Percentiles rank a stretch among this genome's conserved stretches.
Conservation (phyloP, 139 green algal genomes). For the Tetratostichococcus sp. region DNA sequence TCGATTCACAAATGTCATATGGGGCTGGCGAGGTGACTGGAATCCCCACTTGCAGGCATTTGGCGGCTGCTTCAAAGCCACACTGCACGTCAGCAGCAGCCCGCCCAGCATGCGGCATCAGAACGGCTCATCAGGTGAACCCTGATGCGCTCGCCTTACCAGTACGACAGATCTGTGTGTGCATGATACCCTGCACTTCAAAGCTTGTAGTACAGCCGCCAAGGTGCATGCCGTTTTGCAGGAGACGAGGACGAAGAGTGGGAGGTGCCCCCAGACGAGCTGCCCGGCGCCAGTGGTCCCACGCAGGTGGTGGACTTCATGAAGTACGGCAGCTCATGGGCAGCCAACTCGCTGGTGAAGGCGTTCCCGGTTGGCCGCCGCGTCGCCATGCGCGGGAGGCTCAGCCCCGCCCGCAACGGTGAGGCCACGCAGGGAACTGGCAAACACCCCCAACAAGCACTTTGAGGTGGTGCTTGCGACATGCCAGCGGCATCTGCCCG, state of each 20-base stretch:
- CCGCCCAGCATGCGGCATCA: no score
- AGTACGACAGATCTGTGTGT: no score
- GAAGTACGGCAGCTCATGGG: not conserved
- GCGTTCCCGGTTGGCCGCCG: not conserved
- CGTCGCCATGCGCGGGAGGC: not conserved
- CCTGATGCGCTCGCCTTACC: no score
- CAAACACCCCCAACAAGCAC: conserved; percentile 19
- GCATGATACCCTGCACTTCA: no score
- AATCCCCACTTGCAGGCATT: not conserved
- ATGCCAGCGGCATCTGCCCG: no score
- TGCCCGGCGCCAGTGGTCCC: not conserved
- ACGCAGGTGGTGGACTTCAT: not conserved
- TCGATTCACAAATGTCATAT: no score
- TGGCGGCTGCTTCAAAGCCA: not conserved
- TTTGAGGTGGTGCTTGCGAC: not conserved
- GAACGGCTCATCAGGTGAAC: no score
- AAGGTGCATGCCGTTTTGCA: no score
- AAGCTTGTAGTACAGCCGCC: no score
- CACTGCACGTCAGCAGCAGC: not conserved
- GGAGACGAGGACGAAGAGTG: not conserved
- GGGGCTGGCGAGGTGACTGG: no score
- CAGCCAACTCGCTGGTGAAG: not conserved
- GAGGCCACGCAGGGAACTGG: no score
- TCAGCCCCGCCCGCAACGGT: not conserved
- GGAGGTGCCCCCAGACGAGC: not conserved